phyloP scores from a whole-genome alignment of 305 asterid species.

The Fraxinus platypoda region DNA sequence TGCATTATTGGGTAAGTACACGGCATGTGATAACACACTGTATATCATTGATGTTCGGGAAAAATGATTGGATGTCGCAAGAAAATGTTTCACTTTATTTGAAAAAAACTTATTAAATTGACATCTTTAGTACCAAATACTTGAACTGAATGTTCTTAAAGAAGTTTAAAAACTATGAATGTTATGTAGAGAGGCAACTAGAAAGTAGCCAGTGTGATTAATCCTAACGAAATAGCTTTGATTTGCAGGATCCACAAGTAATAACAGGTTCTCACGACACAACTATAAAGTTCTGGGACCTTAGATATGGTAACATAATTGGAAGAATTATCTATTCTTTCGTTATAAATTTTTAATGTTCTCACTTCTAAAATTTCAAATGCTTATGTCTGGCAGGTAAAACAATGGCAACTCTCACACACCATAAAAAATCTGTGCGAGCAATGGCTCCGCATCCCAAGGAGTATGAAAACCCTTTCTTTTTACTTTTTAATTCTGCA shows the following conservation, averaged over 20 bases:
- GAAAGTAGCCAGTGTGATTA: slow-evolving; percentile 2
- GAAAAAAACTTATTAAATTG: not conserved
- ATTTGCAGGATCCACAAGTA: slow-evolving; percentile 94
- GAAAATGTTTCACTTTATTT: not conserved
- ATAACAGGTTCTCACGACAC: slow-evolving; percentile 96
- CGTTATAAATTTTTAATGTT: slow-evolving; percentile 8
- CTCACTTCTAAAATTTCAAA: slow-evolving; percentile 18
- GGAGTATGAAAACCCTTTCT: slow-evolving; percentile 50
- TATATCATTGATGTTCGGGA: not conserved
- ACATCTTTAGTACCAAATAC: not conserved
- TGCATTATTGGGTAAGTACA: not conserved
- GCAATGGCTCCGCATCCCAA: slow-evolving; percentile 91
- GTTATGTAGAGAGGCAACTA: not conserved
- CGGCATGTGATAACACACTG: not conserved
- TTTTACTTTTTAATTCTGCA: slow-evolving; percentile 4
- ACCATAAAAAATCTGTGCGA: slow-evolving; percentile 97
- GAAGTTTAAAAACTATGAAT: not conserved
- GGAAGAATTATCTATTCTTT: not conserved
- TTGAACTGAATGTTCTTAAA: not conserved
- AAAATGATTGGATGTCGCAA: not conserved
- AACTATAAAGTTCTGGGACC: slow-evolving; percentile 97
- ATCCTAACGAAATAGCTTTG: slow-evolving; percentile 24
- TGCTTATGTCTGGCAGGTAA: slow-evolving; percentile 55
- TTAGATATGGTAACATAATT: slow-evolving; percentile 65
- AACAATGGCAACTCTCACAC: slow-evolving; percentile 89